A percentile compares a stretch with the other conserved stretches of the same genome.
phyloP scores from a whole-genome alignment of 2,329 filamentous ascomycete genomes.

The Phaeosphaeriaceae sp. region DNA sequence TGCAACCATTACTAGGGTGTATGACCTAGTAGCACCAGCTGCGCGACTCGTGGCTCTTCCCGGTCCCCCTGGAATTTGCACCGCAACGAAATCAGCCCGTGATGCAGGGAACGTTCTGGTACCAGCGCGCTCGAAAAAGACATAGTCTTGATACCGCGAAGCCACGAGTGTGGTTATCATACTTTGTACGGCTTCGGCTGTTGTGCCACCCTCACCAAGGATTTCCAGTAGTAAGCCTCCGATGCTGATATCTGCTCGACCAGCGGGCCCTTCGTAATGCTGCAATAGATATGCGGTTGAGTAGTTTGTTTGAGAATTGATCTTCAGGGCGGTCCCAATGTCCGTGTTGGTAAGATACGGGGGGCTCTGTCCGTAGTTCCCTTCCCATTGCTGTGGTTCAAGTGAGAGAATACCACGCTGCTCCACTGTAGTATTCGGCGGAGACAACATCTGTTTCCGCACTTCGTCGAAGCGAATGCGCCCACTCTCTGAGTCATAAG shows the following conservation, averaged over 20 bases:
- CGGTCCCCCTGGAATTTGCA: neutral
- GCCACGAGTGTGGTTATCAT: neutral
- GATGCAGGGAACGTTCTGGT: neutral
- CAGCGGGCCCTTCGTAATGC: neutral
- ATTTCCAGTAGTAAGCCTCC: neutral
- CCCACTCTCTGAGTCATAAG: no score
- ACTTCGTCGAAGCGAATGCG: no score
- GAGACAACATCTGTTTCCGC: no score
- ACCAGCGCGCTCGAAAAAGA: neutral
- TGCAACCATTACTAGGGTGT: neutral
- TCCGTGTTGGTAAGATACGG: no score
- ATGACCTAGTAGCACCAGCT: neutral
- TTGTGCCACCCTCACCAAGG: neutral
- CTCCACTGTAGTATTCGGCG: no score
- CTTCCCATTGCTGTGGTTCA: no score
- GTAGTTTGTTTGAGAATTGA: neutral
- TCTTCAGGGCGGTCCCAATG: neutral
- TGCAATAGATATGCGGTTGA: neutral
- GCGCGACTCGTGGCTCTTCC: neutral
- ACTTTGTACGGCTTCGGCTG: neutral
- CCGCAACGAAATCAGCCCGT: neutral
- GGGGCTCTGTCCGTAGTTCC: no score
- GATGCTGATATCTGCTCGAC: neutral
- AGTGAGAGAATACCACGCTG: no score
- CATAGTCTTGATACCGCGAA: neutral